Base-by-base conservation (phyloP, 73 alveolate genomes). In the Tetrahymena thermophila region DNA sequence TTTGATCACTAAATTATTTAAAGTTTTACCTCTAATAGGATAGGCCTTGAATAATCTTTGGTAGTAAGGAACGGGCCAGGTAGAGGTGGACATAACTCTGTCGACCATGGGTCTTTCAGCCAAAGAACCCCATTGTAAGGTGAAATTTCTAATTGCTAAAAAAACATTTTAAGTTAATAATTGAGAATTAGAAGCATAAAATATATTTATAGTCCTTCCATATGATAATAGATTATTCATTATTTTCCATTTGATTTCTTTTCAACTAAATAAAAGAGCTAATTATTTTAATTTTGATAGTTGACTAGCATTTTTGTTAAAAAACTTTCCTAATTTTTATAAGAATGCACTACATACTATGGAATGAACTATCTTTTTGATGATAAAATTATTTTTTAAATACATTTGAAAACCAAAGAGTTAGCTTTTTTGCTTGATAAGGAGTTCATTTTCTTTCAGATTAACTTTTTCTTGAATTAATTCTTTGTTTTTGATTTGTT, bases 41-140 rank as follows among this genome's bases (percentile, higher is more conserved):
- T 95, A 95, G 5, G 97, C 97, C 56, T 95, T 95, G 85, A 95
- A 95, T 35, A 95, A 43, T 95, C 97, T 95, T 89, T 95, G 57
- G 94, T 95, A 95, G 50, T 95, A 95, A 50, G 97, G 97, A 94
- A 89, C 97, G 71, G 97, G 97, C 97, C 97, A 95, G 42, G 94
- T 71, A 50, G 97, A 95, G 44, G 97, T 95, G 43, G 97, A 95
- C 97, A 95, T 95, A 43, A 95, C 97, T 95, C 97, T 95, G 85
- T 95, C 97, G 5, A 89, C 93, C 71, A 95, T 95, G 58, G 97
- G 95, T 95, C 97, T 95, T 95, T 95, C 97, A 95, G 93, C 95
- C 43, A 89, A 40, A 35, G 97, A 94, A 84, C 95, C 97, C 97
- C 97, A 95, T 71, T 71, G 89, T 71, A 71, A 71, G 89, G 35